Base-by-base conservation (phyloP, 2,329 filamentous ascomycete species). In the Aspergillus sp. region DNA sequence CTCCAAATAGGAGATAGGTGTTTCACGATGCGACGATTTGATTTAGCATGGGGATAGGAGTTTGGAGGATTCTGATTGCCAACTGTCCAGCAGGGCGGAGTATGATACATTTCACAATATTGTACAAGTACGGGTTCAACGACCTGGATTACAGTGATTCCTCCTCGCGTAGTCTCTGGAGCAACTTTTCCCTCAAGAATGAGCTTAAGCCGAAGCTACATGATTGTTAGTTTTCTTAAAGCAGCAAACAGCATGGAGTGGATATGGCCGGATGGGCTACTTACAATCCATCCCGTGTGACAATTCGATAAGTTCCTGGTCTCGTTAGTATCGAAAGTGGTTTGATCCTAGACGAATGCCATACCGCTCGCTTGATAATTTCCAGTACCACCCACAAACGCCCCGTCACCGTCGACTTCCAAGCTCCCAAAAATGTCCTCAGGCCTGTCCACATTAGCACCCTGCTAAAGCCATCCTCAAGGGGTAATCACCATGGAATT, bases 391-490 rank as follows among this genome's bases (percentile, higher is more conserved):
- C 80, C 82, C 17, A 83, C 79, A 69, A 87, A 86, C n/a, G 76
- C 72, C 2, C 85, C 85, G 17, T 78, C 62, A 0, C 77, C 78
- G 71, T 87, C 84, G 4, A 88, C 82, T 70, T 88, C 85, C 23
- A 88, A 67, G 63, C 84, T 87, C 14, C 85, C 85, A 66, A 88
- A 84, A 50, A 88, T 88, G 71, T 88, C 85, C 68, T 88, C 85
- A 0, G 85, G 85, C 69, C 78, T 79, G 39, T 27, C 21, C 27
- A 21, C 14, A 3, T 19, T 52, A 50, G 72, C 53, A 66, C 62
- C 37, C 19, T 17, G n/a, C 8, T 25, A 14, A 15, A 12, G 43
- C 23, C 17, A 47, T 12, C 11, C 4, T 17, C 23, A 21, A 40
- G 35, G 31, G 53, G 15, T 14, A 65, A 5, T 52, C 69, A 77